Conservation (phyloP, 495 filamentous ascomycete species). For the Penicillium argentinense region DNA sequence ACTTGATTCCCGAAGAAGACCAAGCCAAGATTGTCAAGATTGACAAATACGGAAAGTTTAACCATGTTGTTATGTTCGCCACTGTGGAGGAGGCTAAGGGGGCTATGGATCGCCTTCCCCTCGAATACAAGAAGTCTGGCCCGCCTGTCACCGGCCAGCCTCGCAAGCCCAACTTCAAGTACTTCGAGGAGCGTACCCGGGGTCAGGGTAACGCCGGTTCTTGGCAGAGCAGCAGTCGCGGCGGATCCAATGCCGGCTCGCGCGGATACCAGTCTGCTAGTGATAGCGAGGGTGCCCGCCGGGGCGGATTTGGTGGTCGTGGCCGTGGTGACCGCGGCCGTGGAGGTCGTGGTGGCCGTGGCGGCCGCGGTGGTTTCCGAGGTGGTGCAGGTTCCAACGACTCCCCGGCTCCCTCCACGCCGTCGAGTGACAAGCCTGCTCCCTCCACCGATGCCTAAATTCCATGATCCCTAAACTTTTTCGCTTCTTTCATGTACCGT, state of each 20-base stretch:
- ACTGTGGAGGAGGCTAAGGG: slow-evolving; percentile 73
- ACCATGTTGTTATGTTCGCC: slow-evolving; percentile 79
- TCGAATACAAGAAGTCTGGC: slow-evolving; percentile 63
- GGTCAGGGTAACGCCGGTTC: slow-evolving; percentile 63
- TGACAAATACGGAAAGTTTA: slow-evolving; percentile 71
- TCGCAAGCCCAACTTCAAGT: slow-evolving; percentile 74
- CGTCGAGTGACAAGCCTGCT: slow-evolving; percentile 51
- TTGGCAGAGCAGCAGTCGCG: slow-evolving; percentile 68
- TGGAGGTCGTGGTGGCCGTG: slow-evolving; percentile 41
- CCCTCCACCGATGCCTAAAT: slow-evolving; percentile 49
- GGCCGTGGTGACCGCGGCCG: slow-evolving; percentile 58
- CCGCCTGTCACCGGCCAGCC: slow-evolving; percentile 58
- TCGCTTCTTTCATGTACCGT: slow-evolving; percentile 13
- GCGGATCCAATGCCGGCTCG: slow-evolving; percentile 51
- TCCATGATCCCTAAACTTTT: slow-evolving; percentile 11
- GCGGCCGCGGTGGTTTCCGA: slow-evolving; percentile 55
- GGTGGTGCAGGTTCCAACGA: slow-evolving; percentile 41
- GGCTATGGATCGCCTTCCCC: slow-evolving; percentile 68
- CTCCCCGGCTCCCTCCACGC: slow-evolving; percentile 49
- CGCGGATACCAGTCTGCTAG: slow-evolving; percentile 81
- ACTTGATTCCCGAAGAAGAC: slow-evolving; percentile 79
- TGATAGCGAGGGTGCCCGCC: slow-evolving; percentile 70
- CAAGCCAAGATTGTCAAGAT: slow-evolving; percentile 73
- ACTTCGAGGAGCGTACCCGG: slow-evolving; percentile 66
- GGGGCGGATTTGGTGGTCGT: slow-evolving; percentile 65